Conservation (phyloP, 2,329 filamentous ascomycete species). For the Penicillium frequentans region DNA sequence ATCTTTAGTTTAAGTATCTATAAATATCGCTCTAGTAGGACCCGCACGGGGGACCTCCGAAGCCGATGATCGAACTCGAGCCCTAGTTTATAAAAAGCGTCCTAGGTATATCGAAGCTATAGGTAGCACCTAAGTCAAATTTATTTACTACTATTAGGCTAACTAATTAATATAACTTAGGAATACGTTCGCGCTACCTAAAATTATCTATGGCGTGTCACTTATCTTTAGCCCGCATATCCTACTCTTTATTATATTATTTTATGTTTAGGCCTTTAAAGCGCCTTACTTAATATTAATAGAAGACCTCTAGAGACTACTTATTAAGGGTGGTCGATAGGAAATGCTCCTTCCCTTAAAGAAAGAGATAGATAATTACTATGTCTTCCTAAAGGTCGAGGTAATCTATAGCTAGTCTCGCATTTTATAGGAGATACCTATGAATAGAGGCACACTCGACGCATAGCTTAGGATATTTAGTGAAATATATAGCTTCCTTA, state of each 20-base stretch:
- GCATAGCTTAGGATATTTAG: slow-evolving; percentile 14
- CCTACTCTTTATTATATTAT: slow-evolving; percentile 24
- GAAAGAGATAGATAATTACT: slow-evolving; percentile 21
- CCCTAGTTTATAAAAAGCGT: slow-evolving; percentile 23
- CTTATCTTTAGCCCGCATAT: slow-evolving; percentile 21
- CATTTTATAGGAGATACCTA: slow-evolving; percentile 16
- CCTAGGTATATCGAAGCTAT: slow-evolving; percentile 24
- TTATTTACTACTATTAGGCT: slow-evolving; percentile 5
- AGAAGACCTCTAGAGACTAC: slow-evolving; percentile 21
- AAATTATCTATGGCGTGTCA: slow-evolving; percentile 20
- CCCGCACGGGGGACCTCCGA: slow-evolving; percentile 15
- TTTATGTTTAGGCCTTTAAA: slow-evolving; percentile 23
- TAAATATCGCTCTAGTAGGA: slow-evolving; percentile 19
- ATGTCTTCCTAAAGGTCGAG: slow-evolving; percentile 23
- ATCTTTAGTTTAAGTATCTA: slow-evolving; percentile 23
- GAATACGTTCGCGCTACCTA: slow-evolving; percentile 18
- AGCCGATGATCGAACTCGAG: slow-evolving; percentile 19
- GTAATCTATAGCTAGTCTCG: slow-evolving; percentile 13
- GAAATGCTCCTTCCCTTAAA: slow-evolving; percentile 22
- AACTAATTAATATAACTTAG: slow-evolving; percentile 9
- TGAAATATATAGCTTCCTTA: slow-evolving; percentile 22
- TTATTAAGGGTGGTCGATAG: slow-evolving; percentile 16
- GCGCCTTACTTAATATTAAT: slow-evolving; percentile 20
- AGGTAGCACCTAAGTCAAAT: slow-evolving; percentile 4
- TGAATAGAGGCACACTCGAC: slow-evolving; percentile 11